Evolutionary conservation across 169 alveolate genomes (phyloP).

Genomic region (Cryptosporidium sp.): DNA sequence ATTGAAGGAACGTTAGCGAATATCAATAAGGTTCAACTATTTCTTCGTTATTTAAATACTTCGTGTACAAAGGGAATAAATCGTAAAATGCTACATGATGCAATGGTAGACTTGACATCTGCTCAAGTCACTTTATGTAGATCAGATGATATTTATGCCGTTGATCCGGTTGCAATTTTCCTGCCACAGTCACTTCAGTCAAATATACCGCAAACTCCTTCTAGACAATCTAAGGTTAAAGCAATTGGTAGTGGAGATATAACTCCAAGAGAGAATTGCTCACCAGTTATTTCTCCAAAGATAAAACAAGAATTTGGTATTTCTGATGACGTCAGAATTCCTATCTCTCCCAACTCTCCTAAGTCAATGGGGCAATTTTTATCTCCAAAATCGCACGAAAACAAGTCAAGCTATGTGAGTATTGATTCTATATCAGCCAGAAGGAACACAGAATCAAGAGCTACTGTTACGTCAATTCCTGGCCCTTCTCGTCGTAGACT

Average conservation of each 20-base stretch:
- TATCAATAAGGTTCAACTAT: constrained; percentile 61
- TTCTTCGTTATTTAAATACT: constrained; percentile 60
- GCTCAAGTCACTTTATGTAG: constrained; percentile 67
- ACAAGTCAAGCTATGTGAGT: background rate
- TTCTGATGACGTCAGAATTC: constrained; percentile 42
- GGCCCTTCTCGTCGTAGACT: constrained; percentile 76
- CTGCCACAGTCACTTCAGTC: constrained; percentile 48
- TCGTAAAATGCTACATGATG: constrained; percentile 67
- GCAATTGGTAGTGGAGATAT: constrained; percentile 10
- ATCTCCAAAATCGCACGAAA: constrained; percentile 48
- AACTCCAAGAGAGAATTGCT: constrained; percentile 28
- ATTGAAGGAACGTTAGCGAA: constrained; percentile 72
- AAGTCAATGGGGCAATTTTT: constrained; percentile 42
- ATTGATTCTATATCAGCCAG: constrained; percentile 8
- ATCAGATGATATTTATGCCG: constrained; percentile 72
- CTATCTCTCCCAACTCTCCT: constrained; percentile 46
- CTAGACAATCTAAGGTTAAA: constrained; percentile 29
- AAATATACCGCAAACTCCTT: constrained; percentile 49
- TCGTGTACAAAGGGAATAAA: constrained; percentile 54
- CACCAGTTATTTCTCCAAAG: constrained; percentile 24
- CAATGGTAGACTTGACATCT: constrained; percentile 63
- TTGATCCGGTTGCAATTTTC: constrained; percentile 71
- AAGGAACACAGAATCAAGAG: constrained; percentile 70
- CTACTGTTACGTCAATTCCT: constrained; percentile 31
- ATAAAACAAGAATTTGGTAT: constrained; percentile 14